Evolutionary conservation across 2,329 filamentous ascomycete species (phyloP), one percentile per base, ranked within the genome.

Genomic region (Arthrobotrys sinensis): DNA sequence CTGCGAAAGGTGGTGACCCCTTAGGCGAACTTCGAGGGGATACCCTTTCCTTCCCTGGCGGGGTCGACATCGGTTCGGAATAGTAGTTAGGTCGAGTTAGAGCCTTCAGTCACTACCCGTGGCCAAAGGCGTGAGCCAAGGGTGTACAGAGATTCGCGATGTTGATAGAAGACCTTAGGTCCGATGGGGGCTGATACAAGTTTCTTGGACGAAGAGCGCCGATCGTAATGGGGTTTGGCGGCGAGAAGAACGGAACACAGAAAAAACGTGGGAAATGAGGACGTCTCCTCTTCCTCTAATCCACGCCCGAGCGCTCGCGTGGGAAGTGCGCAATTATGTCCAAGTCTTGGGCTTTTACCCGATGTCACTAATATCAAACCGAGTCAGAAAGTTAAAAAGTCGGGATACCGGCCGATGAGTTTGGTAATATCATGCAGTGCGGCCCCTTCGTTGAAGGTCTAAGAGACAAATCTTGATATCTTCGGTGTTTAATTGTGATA

Each of bases 31-130:
- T 28, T 57, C 64, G 48, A 52, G 72, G 72, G 57, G 72, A 76
- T 8, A 21, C 36, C 57, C 40, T 72, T 36, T 28, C 57, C 67
- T 78, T 78, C 67, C 67, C 75, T 46, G 67, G 75, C 36, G 75
- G 75, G 67, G 75, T 67, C 67, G 75, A 78, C 75, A 72, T 72
- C 53, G 60, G 19, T 19, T 34, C 43, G 5, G 19, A 43, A 43
- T 28, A 36, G 36, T 32, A 64, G 53, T 3, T 24, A 71, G 28
- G 16, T 34, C 45, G 34, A 10, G 21, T 36, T 12, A 6, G 36
- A 46, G 8, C 32, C 24, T 52, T 53, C 12, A n/a, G 38, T 48
- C 14, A 45, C 52, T 16, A 24, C 28, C 40, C 16, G 57, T 34
- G 53, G 28, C 34, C 32, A 19, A 45, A 34, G 16, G 43, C 21